These are phyloP conservation scores for Candida sp. DNA, from an alignment of 1,139 yeast genomes.

Conservation along the genomic window DNA sequence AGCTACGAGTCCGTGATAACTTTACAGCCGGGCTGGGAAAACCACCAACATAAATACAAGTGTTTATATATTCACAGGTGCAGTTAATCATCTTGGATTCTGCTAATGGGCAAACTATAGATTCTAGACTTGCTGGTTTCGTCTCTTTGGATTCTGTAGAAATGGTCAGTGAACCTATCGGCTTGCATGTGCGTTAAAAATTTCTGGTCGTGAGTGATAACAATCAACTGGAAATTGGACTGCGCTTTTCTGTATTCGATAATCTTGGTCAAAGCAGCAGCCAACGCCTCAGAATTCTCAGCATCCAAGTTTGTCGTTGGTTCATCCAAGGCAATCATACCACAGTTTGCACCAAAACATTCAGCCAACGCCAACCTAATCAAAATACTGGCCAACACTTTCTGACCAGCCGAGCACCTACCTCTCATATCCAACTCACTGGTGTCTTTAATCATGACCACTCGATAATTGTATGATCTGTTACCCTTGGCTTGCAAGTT, in stretches of 20 bases:
- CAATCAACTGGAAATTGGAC: constrained; percentile 90
- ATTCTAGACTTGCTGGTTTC: constrained; percentile 82
- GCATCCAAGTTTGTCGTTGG: constrained; percentile 96
- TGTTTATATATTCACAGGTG: neutral
- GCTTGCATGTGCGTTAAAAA: constrained; percentile 89
- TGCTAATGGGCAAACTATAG: constrained; percentile 44
- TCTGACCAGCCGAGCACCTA: constrained; percentile 98
- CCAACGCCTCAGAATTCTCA: constrained; percentile 89
- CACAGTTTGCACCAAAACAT: constrained; percentile 95
- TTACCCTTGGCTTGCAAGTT: constrained; percentile 62
- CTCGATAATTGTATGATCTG: constrained; percentile 88
- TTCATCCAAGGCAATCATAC: constrained; percentile 95
- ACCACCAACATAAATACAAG: neutral
- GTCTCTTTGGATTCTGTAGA: constrained; percentile 81
- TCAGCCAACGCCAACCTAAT: constrained; percentile 94
- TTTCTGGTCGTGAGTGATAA: constrained; percentile 95
- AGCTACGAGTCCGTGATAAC: constrained; percentile 3
- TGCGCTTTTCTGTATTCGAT: constrained; percentile 79
- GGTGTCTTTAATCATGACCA: constrained; percentile 93
- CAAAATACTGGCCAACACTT: constrained; percentile 90
- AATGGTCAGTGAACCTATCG: constrained; percentile 85
- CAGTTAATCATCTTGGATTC: constrained; percentile 34
- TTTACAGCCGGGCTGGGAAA: neutral
- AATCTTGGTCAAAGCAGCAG: constrained; percentile 76
- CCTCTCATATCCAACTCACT: constrained; percentile 98